phyloP scores from a whole-genome alignment of 164 flowering plant species.

The Magnolia kwangsiensis region DNA sequence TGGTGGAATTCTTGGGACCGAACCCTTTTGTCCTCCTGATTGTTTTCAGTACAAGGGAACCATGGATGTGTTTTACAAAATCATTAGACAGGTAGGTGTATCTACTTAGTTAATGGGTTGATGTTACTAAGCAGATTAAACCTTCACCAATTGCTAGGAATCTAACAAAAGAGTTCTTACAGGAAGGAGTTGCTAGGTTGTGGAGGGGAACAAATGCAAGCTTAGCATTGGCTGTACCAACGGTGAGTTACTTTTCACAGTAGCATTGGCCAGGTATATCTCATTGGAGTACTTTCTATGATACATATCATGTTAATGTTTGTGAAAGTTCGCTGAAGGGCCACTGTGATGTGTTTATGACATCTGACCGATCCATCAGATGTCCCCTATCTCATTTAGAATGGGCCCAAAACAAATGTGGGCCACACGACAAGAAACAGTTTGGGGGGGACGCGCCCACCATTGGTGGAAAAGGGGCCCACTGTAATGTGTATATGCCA shows the following conservation, averaged over 20 bases:
- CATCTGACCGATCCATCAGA: too few species aligned
- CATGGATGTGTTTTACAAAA: constrained; percentile 81
- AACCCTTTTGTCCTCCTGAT: constrained; percentile 78
- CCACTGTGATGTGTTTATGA: too few species aligned
- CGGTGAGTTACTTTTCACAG: constrained; percentile 42
- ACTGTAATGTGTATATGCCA: too few species aligned
- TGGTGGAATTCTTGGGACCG: constrained; percentile 79
- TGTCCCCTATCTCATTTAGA: too few species aligned
- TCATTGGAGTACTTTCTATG: neutral
- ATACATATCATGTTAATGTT: neutral
- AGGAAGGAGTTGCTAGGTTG: constrained; percentile 84
- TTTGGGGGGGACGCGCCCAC: too few species aligned
- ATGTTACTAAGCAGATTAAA: neutral
- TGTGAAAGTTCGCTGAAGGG: neutral
- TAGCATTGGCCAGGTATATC: neutral
- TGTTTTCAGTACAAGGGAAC: constrained; percentile 97
- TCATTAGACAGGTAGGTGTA: constrained; percentile 69
- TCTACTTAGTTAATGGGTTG: neutral
- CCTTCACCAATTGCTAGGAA: neutral
- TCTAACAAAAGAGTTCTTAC: constrained; percentile 19
- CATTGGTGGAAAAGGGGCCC: too few species aligned
- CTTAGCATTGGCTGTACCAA: constrained; percentile 87
- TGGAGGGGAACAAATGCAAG: constrained; percentile 99
- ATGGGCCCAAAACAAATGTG: too few species aligned
- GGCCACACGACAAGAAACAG: too few species aligned